Evolutionary conservation across 2,329 filamentous ascomycete genomes (phyloP).

Genomic region (Dactylella cylindrospora): DNA sequence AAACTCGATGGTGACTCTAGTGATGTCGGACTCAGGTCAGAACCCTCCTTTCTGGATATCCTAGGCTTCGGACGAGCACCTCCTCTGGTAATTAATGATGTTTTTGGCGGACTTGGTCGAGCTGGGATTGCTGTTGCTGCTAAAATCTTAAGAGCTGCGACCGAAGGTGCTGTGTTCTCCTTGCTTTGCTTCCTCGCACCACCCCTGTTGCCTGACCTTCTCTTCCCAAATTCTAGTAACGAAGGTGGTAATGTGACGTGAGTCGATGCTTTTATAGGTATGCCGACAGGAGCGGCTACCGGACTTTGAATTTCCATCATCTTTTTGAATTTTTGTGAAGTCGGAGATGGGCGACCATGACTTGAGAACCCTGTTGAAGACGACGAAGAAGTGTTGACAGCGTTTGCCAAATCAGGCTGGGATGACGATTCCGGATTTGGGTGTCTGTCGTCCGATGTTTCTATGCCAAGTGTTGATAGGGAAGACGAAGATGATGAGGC

Average conservation of each 20-base stretch:
- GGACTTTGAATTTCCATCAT: slow-evolving; percentile 40
- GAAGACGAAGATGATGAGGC: slow-evolving; percentile 9
- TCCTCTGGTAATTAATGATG: slow-evolving; percentile 1
- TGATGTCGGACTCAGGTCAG: slow-evolving; percentile 42
- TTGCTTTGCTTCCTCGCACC: slow-evolving; percentile 7
- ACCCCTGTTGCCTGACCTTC: slow-evolving; percentile 9
- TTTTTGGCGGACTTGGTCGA: slow-evolving; percentile 29
- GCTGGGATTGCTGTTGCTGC: slow-evolving; percentile 48
- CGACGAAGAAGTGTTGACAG: slow-evolving; percentile 24
- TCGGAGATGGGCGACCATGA: slow-evolving; percentile 41
- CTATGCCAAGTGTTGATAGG: slow-evolving; percentile 22
- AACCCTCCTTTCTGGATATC: slow-evolving; percentile 30
- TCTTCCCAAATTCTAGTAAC: slow-evolving; percentile 25
- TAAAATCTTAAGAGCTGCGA: slow-evolving; percentile 47
- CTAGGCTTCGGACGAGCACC: slow-evolving; percentile 33
- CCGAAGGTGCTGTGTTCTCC: slow-evolving; percentile 44
- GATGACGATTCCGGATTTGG: slow-evolving; percentile 40
- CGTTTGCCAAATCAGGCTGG: slow-evolving; percentile 23
- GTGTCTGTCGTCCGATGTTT: slow-evolving; percentile 36
- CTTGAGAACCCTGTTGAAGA: slow-evolving; percentile 18
- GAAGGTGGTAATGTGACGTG: slow-evolving; percentile 14
- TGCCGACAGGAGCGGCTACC: slow-evolving; percentile 33
- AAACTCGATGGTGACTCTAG: slow-evolving; percentile 44
- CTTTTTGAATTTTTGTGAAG: slow-evolving; percentile 9
- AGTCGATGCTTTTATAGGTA: slow-evolving; percentile 25